Base-by-base conservation (phyloP, 495 filamentous ascomycete genomes). In the Xylona heveae region DNA sequence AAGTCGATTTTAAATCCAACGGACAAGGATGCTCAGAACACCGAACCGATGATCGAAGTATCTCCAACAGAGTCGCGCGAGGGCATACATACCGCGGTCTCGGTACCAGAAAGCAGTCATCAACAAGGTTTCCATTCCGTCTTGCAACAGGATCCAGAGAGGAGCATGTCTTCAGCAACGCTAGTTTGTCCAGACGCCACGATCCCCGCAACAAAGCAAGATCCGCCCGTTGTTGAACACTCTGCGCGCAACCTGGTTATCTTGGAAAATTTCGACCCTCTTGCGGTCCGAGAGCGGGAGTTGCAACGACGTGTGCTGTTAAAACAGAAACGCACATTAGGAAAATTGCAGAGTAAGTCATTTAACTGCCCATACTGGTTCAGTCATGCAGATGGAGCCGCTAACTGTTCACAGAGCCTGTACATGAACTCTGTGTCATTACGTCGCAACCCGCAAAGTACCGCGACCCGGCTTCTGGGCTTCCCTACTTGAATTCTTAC, bases 381-480 rank as follows among this genome's bases (percentile, higher is more conserved):
- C 2, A 10, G 14, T 14, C 32, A 12, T 6, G 5, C 14, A 6
- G 32, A 2, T 18, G 19, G 7, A 30, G 7, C 28, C 28, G 7
- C 28, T 44, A 22, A 51, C 34, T 36, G 15, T n/a, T 26, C 17
- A 14, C 26, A 65, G 61, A 63, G 49, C 59, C 59, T 35, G 45
- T 49, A 46, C 47, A 61, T 49, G 47, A 64, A 30, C 59, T 73
- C 30, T 91, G 81, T 48, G 70, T 71, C 33, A 84, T 91, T 49
- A 88, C 81, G 6, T 70, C 71, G 40, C 66, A 77, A 30, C 71
- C 74, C 24, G 80, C 81, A 14, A 68, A 62, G 27, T 88, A 80
- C 48, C 61, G 69, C 22, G 80, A 91, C 42, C 75, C 78, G 0
- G 61, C 59, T 38, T 90, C 81, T 0, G 73, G 73, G 0, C 59